These are phyloP conservation scores for Solanum hybrid DNA, from an alignment of 305 asterid species.

Conservation along the genomic window DNA sequence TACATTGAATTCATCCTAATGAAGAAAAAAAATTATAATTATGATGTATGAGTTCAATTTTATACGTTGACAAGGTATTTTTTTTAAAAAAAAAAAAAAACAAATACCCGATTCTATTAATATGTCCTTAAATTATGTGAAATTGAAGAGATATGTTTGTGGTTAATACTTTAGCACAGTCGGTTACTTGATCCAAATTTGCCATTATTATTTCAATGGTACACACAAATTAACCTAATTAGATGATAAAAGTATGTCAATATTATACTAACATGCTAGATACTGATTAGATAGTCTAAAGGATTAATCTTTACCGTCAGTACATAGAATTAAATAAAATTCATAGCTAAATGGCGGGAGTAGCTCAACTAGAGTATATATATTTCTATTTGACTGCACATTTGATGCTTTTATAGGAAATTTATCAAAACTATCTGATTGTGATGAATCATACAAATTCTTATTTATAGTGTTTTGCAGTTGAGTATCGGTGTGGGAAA, in stretches of 20 bases:
- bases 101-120: neutral
- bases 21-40: neutral
- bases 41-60: neutral
- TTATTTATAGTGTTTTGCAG: slow-evolving; percentile 3
- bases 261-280: neutral
- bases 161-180: neutral
- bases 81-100: no score
- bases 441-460: slow-evolving; percentile 6
- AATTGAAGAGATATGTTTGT: neutral
- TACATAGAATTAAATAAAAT: neutral
- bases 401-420: slow-evolving; percentile 43
- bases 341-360: neutral
- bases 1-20: neutral
- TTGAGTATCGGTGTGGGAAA: slow-evolving; percentile 53
- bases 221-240: neutral
- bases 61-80: neutral
- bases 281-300: neutral
- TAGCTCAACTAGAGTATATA: neutral
- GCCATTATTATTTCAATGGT: neutral
- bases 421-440: slow-evolving; percentile 14
- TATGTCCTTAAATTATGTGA: neutral
- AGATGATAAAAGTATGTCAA: no score
- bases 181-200: neutral
- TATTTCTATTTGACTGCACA: slow-evolving; percentile 25
- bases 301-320: neutral